Evolutionary conservation across 2,329 filamentous ascomycete species (phyloP), one percentile per base, ranked within the genome.

Genomic region (Paracoccidioides lutzii): DNA sequence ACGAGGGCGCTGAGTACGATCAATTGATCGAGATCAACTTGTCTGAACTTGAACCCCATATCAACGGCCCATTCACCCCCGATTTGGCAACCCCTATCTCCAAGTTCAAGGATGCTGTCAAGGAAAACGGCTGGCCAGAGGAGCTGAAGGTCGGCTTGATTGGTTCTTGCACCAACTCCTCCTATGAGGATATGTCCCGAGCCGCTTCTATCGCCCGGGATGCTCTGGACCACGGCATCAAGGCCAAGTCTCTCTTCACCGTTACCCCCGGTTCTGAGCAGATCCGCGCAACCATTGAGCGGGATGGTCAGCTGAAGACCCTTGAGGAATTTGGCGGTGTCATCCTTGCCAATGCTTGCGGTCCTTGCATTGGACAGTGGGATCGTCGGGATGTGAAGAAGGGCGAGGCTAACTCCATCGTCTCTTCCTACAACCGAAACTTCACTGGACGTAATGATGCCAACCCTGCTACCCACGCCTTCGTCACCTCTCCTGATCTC

Each of bases 341-440:
- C 68, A 88, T 97, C 61, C 81, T 98, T 52, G 91, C 91, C 66
- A 97, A 97, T 73, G 91, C 93, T 61, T 97, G 93, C 71, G 91
- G 87, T 65, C 87, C 87, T 64, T 93, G 88, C 76, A 90, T 94
- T 71, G 90, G 88, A 60, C 91, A 97, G 75, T 97, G 93, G 93
- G 90, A 96, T 69, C 87, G 93, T 64, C 79, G 78, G 62, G 91
- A 97, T 65, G 89, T 96, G 56, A 87, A 90, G 81, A 96, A 97
- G 83, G 91, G 91, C 63, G 84, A 88, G 66, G 78, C 90, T 67
- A 98, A 98, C 84, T 94, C 90, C 5, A 98, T 98, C 72, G 79
- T 98, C 71, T 96, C 90, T 49, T 97, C 93, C 33, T 98, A 96
- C 85, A 98, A 98, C 86, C 90, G 93, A 76, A 97, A 98, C 84